phyloP scores from a whole-genome alignment of 306 rosid genomes.

The Mucuna pruriens region DNA sequence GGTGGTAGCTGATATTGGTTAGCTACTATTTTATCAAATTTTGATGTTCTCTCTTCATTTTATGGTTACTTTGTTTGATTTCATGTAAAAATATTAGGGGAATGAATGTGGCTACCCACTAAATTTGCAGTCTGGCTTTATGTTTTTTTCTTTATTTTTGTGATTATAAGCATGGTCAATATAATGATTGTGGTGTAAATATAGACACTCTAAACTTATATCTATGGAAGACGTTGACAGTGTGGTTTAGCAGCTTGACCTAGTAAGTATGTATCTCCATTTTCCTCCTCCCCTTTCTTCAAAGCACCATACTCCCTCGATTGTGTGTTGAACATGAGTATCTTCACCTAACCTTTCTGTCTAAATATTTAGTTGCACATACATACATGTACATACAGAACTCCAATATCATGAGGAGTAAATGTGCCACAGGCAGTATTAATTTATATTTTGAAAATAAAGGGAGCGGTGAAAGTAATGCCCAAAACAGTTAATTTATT shows the following conservation, averaged over 20 bases:
- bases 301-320: not conserved
- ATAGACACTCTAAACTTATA: not conserved
- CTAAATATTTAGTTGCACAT: no score
- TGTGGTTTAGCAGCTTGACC: not conserved
- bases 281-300: not conserved
- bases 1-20: not conserved
- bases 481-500: not conserved
- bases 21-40: not conserved
- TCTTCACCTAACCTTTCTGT: not conserved
- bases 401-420: not conserved
- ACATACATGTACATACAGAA: no score
- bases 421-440: not conserved
- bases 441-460: not conserved
- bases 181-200: not conserved
- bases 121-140: not conserved
- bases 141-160: not conserved
- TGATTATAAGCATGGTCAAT: not conserved
- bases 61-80: not conserved
- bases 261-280: not conserved
- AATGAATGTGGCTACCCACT: not conserved
- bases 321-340: not conserved
- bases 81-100: not conserved
- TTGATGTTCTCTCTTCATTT: not conserved
- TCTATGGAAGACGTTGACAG: not conserved
- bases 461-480: not conserved